Evolutionary conservation across 345 rosid genomes (phyloP).

Genomic region (Raphanus raphanistrum): DNA sequence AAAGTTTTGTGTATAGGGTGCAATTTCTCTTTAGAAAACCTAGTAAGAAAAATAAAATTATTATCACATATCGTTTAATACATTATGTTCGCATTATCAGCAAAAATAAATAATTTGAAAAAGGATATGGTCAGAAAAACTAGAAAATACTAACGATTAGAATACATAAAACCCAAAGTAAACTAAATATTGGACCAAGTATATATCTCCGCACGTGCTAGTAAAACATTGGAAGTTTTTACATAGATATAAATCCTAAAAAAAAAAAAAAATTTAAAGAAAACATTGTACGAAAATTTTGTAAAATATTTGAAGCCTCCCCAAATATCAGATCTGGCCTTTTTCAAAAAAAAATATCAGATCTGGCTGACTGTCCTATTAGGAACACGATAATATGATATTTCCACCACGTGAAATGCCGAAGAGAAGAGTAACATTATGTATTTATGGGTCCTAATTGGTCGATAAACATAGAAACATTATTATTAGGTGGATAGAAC

Average conservation of each 20-base stretch:
- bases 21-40: too few species aligned
- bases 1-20: too few species aligned
- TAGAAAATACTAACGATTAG: neutral
- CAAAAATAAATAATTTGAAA: neutral
- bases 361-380: conserved; percentile 21
- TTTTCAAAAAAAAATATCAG: too few species aligned
- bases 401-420: conserved; percentile 33
- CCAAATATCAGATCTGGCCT: too few species aligned
- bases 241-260: too few species aligned
- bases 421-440: conserved; percentile 27
- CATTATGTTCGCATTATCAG: neutral
- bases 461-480: conserved; percentile 38
- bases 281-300: too few species aligned
- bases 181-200: conserved; percentile 18
- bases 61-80: too few species aligned
- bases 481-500: conserved; percentile 18
- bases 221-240: too few species aligned
- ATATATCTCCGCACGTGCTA: too few species aligned
- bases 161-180: neutral
- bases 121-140: neutral
- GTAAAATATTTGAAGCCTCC: too few species aligned
- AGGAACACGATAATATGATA: conserved; percentile 21
- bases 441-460: conserved; percentile 41
- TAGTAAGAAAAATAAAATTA: too few species aligned
- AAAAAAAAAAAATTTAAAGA: too few species aligned